phyloP scores from a whole-genome alignment of 192 early-diverging fungal genomes.

The Backusella macrospora region DNA sequence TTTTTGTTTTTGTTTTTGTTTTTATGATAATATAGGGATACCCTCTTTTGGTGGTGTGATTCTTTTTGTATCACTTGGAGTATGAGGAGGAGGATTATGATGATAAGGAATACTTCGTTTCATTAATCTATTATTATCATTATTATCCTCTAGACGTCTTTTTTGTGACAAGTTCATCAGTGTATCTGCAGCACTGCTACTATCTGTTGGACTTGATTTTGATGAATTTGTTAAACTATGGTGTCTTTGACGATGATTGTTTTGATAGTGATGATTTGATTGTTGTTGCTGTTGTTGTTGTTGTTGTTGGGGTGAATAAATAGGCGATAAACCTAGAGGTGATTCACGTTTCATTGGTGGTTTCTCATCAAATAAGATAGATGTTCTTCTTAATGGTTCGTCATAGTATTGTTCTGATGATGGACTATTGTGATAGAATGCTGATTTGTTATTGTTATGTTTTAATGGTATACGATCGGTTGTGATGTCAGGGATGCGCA shows the following conservation, averaged over 20 bases:
- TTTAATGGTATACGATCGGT: slow-evolving; percentile 12
- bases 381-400: slow-evolving; percentile 27
- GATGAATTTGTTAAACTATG: neutral
- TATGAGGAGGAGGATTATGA: neutral
- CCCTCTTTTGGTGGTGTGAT: slow-evolving; percentile 12
- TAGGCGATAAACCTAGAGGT: neutral
- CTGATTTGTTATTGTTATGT: neutral
- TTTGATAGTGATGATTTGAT: neutral
- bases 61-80: slow-evolving; percentile 3
- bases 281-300: neutral
- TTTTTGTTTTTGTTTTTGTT: neutral
- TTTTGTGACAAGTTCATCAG: slow-evolving; percentile 22
- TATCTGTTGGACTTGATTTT: slow-evolving; percentile 13
- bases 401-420: neutral
- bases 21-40: slow-evolving; percentile 16
- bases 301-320: neutral
- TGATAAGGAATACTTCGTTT: slow-evolving; percentile 8
- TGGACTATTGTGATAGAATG: slow-evolving; percentile 10
- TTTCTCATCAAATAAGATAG: slow-evolving; percentile 21
- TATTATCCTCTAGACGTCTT: neutral
- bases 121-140: slow-evolving; percentile 10
- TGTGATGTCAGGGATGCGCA: slow-evolving; percentile 37
- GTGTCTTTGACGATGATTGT: neutral
- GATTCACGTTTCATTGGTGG: neutral
- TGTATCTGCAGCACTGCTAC: slow-evolving; percentile 18